Base-by-base conservation (phyloP, 768 basidiomycete species). In the Calocybe cyanea region DNA sequence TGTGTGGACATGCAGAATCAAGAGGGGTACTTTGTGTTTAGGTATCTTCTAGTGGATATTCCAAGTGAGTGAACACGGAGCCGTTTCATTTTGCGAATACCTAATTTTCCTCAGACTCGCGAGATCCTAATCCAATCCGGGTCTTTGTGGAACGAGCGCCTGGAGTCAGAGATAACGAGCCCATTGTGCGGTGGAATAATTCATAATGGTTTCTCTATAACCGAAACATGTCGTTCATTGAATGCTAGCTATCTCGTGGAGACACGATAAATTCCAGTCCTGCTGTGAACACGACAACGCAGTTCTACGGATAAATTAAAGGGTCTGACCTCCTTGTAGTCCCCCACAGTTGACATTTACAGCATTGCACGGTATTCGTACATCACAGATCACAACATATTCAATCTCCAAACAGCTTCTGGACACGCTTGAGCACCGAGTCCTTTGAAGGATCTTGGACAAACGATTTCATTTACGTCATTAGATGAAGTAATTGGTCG, bases 321-420 rank as follows among this genome's bases (percentile, higher is more conserved):
- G n/a, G n/a, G n/a, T n/a, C n/a, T n/a, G n/a, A n/a, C n/a, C n/a
- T n/a, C n/a, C n/a, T n/a, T n/a, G n/a, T n/a, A n/a, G n/a, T n/a
- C n/a, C n/a, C n/a, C n/a, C n/a, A n/a, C n/a, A n/a, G n/a, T n/a
- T n/a, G n/a, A n/a, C n/a, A n/a, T n/a, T n/a, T n/a, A n/a, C n/a
- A n/a, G n/a, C n/a, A n/a, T n/a, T n/a, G n/a, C n/a, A n/a, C n/a
- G n/a, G n/a, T n/a, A n/a, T n/a, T n/a, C n/a, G n/a, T n/a, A n/a
- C n/a, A n/a, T n/a, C n/a, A n/a, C n/a, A 32, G n/a, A 35, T 6
- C 17, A n/a, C 14, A 35, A 5, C 34, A 35, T 7, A 55, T 69
- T 76, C 25, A 91, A 70, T 97, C 95, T 59, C 93, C 95, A 57
- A 92, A 87, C 21, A 97, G 76, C 67, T 92, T 99, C 77, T 95